Percentiles rank a stretch among this genome's conserved stretches.
These are phyloP conservation scores for Candida smagusa DNA, from an alignment of 1,139 yeast genomes.

Conservation along the genomic window DNA sequence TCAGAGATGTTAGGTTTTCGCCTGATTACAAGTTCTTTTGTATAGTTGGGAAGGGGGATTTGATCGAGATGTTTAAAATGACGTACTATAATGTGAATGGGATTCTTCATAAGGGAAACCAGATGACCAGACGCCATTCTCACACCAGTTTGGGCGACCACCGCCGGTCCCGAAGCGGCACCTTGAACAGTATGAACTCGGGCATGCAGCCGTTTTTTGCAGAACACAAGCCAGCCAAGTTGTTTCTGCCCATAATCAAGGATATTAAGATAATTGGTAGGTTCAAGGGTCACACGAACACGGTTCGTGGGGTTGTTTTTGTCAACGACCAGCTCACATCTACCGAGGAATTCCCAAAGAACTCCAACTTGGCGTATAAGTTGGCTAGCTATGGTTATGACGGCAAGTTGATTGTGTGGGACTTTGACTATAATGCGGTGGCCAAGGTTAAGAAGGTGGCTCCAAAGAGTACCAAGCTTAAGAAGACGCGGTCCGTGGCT, in stretches of 20 bases:
- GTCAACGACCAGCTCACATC: slow-evolving; percentile 12
- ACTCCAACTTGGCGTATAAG: slow-evolving; percentile 39
- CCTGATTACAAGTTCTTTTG: slow-evolving; percentile 63
- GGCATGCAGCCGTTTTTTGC: slow-evolving; percentile 12
- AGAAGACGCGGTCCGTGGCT: slow-evolving; percentile 4
- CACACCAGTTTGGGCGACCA: slow-evolving; percentile 14
- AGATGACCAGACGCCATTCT: slow-evolving; percentile 12
- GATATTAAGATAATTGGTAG: slow-evolving; percentile 45
- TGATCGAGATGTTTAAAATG: slow-evolving; percentile 53
- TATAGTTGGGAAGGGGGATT: slow-evolving; percentile 57
- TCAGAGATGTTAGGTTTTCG: slow-evolving; percentile 55
- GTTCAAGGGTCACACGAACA: slow-evolving; percentile 67
- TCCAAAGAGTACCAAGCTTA: slow-evolving; percentile 5
- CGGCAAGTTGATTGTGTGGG: slow-evolving; percentile 68
- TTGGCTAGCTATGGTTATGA: slow-evolving; percentile 70
- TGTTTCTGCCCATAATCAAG: slow-evolving; percentile 37
- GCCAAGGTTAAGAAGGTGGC: slow-evolving; percentile 40
- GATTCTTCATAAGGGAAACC: slow-evolving; percentile 19
- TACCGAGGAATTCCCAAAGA: slow-evolving; percentile 16
- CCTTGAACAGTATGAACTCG: slow-evolving; percentile 28
- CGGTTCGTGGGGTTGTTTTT: slow-evolving; percentile 50
- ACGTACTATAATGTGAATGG: slow-evolving; percentile 37
- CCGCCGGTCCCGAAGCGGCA: slow-evolving; percentile 33
- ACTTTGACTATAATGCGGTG: slow-evolving; percentile 62
- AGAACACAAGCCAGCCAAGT: slow-evolving; percentile 5